These are phyloP conservation scores for Kodamaea arcana DNA, from an alignment of 1,139 yeast species.

Conservation along the genomic window DNA sequence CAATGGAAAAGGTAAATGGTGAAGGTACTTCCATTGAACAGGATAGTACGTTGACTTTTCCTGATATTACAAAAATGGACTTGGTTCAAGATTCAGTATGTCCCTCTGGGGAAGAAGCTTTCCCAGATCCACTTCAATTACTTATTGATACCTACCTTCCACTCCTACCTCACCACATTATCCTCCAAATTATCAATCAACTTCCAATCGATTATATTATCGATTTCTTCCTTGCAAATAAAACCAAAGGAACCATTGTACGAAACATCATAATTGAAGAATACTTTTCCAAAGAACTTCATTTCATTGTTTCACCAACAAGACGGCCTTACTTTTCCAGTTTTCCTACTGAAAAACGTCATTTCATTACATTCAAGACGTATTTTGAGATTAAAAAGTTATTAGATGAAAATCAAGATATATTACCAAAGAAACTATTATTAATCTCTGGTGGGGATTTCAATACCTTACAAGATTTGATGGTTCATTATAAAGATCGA, in stretches of 20 bases:
- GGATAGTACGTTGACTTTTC: too few relatives aligned
- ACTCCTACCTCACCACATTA: conserved; percentile 27
- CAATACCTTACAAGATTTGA: conserved; percentile 22
- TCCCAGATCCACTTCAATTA: too few relatives aligned
- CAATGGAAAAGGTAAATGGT: too few relatives aligned
- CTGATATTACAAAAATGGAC: too few relatives aligned
- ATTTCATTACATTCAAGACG: conserved; percentile 24
- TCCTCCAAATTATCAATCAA: conserved; percentile 19
- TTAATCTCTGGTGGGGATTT: conserved; percentile 35
- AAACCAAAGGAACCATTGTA: conserved; percentile 6
- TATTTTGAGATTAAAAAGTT: conserved; percentile 33
- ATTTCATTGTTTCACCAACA: conserved; percentile 31
- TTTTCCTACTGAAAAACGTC: conserved; percentile 12
- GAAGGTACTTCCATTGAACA: too few relatives aligned
- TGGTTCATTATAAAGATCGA: conserved; percentile 17
- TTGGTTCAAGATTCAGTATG: too few relatives aligned
- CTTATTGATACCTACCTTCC: too few relatives aligned
- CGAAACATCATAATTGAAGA: conserved; percentile 23
- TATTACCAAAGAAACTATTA: conserved; percentile 24
- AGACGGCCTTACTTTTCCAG: conserved; percentile 24
- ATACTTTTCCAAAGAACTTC: conserved; percentile 29
- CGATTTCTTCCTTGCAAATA: conserved; percentile 22
- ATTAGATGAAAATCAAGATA: conserved; percentile 22
- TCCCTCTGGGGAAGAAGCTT: too few relatives aligned
- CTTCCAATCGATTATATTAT: conserved; percentile 25